These are phyloP conservation scores for Backusella sp. DNA, from an alignment of 192 early-diverging fungal genomes.

Conservation along the genomic window DNA sequence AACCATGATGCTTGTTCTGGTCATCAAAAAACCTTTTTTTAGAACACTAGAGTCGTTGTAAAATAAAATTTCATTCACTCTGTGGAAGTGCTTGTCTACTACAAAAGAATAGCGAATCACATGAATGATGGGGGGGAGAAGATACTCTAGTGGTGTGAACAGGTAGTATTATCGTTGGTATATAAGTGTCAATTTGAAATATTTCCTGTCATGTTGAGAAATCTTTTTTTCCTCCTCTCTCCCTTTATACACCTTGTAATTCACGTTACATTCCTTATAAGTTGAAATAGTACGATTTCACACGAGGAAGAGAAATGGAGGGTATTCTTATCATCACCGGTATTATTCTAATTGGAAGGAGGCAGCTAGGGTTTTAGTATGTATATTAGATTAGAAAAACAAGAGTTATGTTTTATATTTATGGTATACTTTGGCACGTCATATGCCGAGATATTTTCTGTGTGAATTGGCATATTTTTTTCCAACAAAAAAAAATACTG, in stretches of 20 bases:
- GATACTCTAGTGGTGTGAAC: not conserved
- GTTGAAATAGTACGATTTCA: not conserved
- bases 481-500: no score
- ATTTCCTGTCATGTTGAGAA: not conserved
- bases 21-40: not conserved
- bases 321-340: not conserved
- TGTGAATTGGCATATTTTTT: no score
- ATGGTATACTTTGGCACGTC: no score
- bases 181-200: not conserved
- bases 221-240: not conserved
- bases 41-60: not conserved
- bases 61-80: not conserved
- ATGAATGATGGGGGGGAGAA: not conserved
- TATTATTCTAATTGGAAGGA: not conserved
- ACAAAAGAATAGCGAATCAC: not conserved
- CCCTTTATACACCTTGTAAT: not conserved
- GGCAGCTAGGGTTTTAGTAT: no score
- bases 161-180: not conserved
- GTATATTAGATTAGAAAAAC: no score
- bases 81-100: not conserved
- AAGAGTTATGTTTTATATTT: no score
- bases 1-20: not conserved
- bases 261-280: not conserved
- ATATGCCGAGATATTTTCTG: no score
- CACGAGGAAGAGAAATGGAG: not conserved